Evolutionary conservation across 371 early-diverging fungal species (phyloP).

Genomic region (Haplosporangium sp.): DNA sequence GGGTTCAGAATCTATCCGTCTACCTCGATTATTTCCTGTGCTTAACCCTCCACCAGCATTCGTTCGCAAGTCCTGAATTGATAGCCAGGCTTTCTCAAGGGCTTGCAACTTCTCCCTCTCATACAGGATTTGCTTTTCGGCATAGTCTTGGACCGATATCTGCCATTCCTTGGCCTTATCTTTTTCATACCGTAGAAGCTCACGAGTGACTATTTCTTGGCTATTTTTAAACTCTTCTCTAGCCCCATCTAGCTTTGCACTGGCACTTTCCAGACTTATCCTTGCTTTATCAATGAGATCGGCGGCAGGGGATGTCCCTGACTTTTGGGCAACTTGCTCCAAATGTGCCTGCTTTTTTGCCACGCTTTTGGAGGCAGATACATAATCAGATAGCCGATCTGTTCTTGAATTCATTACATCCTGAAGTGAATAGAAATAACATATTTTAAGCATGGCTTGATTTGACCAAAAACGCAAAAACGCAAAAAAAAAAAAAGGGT

Average conservation of each 20-base stretch:
- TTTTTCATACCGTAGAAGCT: conserved; percentile 63
- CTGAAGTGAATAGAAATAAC: conserved; percentile 31
- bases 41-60: conserved; percentile 10
- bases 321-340: conserved; percentile 61
- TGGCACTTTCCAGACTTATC: conserved; percentile 55
- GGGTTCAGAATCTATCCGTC: not conserved
- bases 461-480: not conserved
- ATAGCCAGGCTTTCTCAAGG: conserved; percentile 62
- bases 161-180: conserved; percentile 64
- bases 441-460: too few relatives aligned
- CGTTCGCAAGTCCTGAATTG: conserved; percentile 55
- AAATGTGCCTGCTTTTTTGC: conserved; percentile 59
- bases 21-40: not conserved
- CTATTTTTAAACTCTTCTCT: conserved; percentile 59
- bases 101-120: conserved; percentile 63
- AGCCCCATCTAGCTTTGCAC: conserved; percentile 50
- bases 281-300: conserved; percentile 63
- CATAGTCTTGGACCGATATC: conserved; percentile 63
- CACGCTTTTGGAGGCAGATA: conserved; percentile 65
- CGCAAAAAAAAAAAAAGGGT: not conserved
- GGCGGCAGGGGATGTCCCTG: conserved; percentile 39
- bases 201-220: conserved; percentile 64
- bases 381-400: conserved; percentile 67
- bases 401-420: conserved; percentile 68
- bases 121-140: conserved; percentile 58